Conservation (phyloP, 768 basidiomycete genomes). For the Lanmaoa pseudosensibilis region DNA sequence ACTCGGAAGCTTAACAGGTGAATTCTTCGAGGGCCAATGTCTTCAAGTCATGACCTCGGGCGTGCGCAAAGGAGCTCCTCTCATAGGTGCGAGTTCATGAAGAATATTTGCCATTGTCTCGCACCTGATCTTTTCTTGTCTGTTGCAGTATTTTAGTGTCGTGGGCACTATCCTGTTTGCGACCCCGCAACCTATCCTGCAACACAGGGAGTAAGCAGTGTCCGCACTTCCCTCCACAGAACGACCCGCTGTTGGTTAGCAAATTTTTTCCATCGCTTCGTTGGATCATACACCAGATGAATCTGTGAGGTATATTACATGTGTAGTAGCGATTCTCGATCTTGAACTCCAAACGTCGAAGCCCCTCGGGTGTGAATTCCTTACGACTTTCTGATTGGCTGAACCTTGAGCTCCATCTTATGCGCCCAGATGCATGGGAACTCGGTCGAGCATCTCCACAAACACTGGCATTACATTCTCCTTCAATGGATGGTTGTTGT, state of each 20-base stretch:
- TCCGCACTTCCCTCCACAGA: neutral
- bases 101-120: neutral
- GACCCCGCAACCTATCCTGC: conserved; percentile 4
- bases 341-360: neutral
- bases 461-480: neutral
- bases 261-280: neutral
- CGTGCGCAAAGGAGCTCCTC: conserved; percentile 45
- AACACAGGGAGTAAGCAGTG: neutral
- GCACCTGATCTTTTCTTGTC: neutral
- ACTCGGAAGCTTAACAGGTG: conserved; percentile 23
- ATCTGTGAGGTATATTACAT: neutral
- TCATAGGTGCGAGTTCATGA: conserved; percentile 42
- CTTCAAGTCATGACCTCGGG: conserved; percentile 22
- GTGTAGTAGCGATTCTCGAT: neutral
- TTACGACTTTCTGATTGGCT: neutral
- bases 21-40: neutral
- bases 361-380: neutral
- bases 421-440: neutral
- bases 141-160: conserved; percentile 15
- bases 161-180: conserved; percentile 14
- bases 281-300: neutral
- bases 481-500: conserved; percentile 1
- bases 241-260: neutral
- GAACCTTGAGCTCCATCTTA: neutral
- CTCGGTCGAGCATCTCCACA: neutral